phyloP scores from a whole-genome alignment of 169 alveolate genomes.

The Plasmodium cynomolgi region DNA sequence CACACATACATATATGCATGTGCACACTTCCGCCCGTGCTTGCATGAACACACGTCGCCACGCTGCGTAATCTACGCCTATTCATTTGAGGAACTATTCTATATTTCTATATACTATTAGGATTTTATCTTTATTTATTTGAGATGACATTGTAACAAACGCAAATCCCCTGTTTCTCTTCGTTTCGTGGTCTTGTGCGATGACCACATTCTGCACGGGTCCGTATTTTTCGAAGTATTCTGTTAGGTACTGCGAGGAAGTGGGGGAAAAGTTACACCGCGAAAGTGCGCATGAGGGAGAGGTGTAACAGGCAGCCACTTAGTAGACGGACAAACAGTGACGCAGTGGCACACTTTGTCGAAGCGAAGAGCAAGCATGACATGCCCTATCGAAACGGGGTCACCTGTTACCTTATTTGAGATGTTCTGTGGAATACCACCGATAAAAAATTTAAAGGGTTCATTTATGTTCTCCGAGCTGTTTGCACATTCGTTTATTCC shows the following conservation, averaged over 20 bases:
- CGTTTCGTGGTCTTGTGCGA: constrained; percentile 71
- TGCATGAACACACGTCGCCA: background rate
- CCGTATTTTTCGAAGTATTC: constrained; percentile 73
- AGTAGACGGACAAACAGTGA: background rate
- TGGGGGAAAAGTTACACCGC: background rate
- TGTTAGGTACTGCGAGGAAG: constrained; percentile 6
- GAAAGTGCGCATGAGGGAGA: constrained; percentile 18
- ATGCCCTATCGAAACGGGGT: background rate
- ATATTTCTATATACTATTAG: constrained; percentile 39
- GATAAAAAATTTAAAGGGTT: constrained; percentile 66
- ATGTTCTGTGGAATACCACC: constrained; percentile 72
- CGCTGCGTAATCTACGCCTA: constrained; percentile 2
- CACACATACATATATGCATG: background rate
- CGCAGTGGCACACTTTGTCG: background rate
- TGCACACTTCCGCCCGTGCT: background rate
- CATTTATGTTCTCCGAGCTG: constrained; percentile 25
- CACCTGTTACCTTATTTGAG: constrained; percentile 32
- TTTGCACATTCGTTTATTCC: constrained; percentile 54
- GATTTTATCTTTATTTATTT: constrained; percentile 50
- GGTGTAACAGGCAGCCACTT: background rate
- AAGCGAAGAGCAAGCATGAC: background rate
- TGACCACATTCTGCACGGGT: constrained; percentile 54
- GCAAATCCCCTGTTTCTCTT: constrained; percentile 73
- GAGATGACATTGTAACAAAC: constrained; percentile 71
- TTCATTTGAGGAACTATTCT: background rate